These are phyloP conservation scores for Yamadazyma akitaensis DNA, from an alignment of 805 yeast species.

Conservation along the genomic window DNA sequence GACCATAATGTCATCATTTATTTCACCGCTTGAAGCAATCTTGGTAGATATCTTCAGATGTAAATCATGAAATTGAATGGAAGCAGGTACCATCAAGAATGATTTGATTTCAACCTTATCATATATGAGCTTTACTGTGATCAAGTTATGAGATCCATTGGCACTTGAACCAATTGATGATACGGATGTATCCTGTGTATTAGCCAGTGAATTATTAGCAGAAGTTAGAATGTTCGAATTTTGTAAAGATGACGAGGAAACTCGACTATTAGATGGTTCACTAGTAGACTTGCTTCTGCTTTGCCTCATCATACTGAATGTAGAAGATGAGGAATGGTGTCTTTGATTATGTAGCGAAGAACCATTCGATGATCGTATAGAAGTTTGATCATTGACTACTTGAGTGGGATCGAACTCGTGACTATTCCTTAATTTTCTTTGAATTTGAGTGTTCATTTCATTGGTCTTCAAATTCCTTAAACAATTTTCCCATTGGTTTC, in stretches of 20 bases:
- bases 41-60: conserved; percentile 58
- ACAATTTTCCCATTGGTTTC: conserved; percentile 78
- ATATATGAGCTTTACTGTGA: conserved; percentile 31
- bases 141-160: conserved; percentile 9
- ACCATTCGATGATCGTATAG: conserved; percentile 28
- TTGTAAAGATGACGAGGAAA: conserved; percentile 18
- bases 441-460: conserved; percentile 39
- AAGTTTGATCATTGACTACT: conserved; percentile 14
- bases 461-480: conserved; percentile 47
- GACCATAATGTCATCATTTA: conserved; percentile 51
- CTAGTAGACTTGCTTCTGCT: conserved; percentile 22
- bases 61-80: conserved; percentile 46
- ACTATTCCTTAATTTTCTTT: conserved; percentile 34
- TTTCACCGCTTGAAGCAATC: conserved; percentile 47
- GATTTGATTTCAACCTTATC: conserved; percentile 29
- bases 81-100: conserved; percentile 24
- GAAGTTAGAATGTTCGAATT: conserved; percentile 4
- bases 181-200: conserved; percentile 17
- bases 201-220: conserved; percentile 1
- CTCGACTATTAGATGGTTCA: conserved; percentile 17
- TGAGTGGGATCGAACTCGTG: conserved; percentile 17
- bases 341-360: conserved; percentile 22
- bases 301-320: conserved; percentile 43
- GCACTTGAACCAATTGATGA: conserved; percentile 13
- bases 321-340: conserved; percentile 41